Base-by-base conservation (phyloP, 2,329 filamentous ascomycete species). In the Claviceps spartinae region DNA sequence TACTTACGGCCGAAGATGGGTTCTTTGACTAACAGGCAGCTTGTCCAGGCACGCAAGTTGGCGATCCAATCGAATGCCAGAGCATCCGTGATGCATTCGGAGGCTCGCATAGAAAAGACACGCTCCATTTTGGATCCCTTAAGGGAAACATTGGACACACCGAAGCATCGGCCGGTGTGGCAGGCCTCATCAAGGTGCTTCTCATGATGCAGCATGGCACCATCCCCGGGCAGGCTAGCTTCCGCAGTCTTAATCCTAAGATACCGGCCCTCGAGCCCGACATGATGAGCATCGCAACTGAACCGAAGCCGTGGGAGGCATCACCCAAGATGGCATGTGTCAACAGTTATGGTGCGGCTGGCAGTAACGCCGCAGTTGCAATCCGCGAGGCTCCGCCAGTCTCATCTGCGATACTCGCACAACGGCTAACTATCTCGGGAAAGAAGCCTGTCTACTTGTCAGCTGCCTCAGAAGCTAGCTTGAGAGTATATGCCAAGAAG, bases 41-140 rank as follows among this genome's bases (percentile, higher is more conserved):
- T 20, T 34, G 30, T 20, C 14, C 44, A 47, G 44, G 44, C 44
- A 94, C 88, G 0, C 86, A 91, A 65, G 87, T 86, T 42, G 88
- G 88, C 55, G 88, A 94, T 62, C 82, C 81, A 7, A 84, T 82
- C 5, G 88, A 94, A 65, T 85, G 93, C 2, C 88, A 85, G 1
- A 85, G 93, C 49, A 81, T 82, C 8, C 66, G 72, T 52, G 2
- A 49, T 51, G 5, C 57, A 60, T 73, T 74, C 14, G 69, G 16
- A 20, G 18, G 55, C 65, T n/a, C 49, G 0, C n/a, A 22, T 13
- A 44, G 53, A 11, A 20, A 24, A 13, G 30, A 20, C 3, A 14
- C 16, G 37, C 26, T 55, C 2, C 34, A 36, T 16, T 11, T 57
- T 7, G 47, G 52, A 5, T 53, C 80, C 0, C 72, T 81, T 13